Conservation (phyloP, 148 eudicot genomes). For the Euryodendron excelsum region DNA sequence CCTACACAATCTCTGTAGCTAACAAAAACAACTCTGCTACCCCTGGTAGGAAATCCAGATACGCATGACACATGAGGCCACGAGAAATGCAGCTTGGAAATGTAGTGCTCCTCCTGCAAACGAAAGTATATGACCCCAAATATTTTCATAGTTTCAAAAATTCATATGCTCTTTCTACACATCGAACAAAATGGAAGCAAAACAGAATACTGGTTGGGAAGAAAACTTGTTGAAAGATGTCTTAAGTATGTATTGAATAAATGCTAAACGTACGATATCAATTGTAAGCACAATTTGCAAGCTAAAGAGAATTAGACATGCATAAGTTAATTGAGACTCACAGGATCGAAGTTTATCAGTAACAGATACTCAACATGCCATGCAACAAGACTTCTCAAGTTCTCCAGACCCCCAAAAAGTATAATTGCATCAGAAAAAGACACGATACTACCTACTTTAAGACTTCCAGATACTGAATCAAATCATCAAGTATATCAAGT, state of each 20-base stretch:
- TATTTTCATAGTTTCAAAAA: background rate
- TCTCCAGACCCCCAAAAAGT: background rate
- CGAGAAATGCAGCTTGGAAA: slow-evolving; percentile 65
- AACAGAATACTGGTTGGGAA: background rate
- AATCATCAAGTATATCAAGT: background rate
- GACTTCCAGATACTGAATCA: background rate
- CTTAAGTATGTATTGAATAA: too few species aligned
- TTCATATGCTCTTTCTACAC: background rate
- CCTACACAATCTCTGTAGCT: slow-evolving; percentile 52
- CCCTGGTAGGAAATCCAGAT: slow-evolving; percentile 67
- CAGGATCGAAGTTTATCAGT: background rate
- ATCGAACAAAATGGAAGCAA: background rate
- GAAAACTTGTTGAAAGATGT: background rate
- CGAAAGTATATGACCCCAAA: background rate
- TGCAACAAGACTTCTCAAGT: background rate
- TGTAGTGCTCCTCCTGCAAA: slow-evolving; percentile 81
- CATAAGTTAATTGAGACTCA: background rate
- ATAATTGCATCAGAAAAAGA: background rate
- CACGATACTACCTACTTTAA: background rate
- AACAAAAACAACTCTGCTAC: slow-evolving; percentile 56
- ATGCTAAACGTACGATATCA: background rate
- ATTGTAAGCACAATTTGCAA: background rate
- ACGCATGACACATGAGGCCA: slow-evolving; percentile 90
- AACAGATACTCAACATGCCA: background rate
- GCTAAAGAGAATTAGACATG: background rate